Conservation (phyloP, 2,329 filamentous ascomycete species). For the Sordariomycetes sp. region DNA sequence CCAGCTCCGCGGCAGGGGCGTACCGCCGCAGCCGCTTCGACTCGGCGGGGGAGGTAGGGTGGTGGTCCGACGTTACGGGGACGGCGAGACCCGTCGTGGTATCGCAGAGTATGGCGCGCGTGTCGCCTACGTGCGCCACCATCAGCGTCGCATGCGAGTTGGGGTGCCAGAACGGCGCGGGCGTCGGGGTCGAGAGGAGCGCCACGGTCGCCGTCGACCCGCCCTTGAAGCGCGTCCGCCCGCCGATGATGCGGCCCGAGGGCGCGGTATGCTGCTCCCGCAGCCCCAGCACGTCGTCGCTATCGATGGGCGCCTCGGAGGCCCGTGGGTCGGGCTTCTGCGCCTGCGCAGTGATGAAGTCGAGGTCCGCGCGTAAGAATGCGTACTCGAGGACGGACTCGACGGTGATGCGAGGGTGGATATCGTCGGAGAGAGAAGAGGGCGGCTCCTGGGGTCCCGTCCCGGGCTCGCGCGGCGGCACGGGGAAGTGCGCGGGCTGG, state of each 20-base stretch:
- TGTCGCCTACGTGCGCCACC: slow-evolving; percentile 88
- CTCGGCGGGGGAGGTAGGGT: slow-evolving; percentile 78
- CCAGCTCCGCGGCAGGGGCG: slow-evolving; percentile 60
- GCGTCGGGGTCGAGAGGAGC: slow-evolving; percentile 82
- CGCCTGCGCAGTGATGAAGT: slow-evolving; percentile 85
- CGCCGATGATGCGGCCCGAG: slow-evolving; percentile 54
- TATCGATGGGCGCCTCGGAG: slow-evolving; percentile 68
- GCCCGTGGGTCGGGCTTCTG: slow-evolving; percentile 60
- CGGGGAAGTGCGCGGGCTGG: slow-evolving; percentile 48
- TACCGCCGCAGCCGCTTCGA: slow-evolving; percentile 73
- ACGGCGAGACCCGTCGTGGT: slow-evolving; percentile 69
- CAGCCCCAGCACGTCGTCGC: slow-evolving; percentile 65
- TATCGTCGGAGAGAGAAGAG: neutral
- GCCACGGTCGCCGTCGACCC: slow-evolving; percentile 86
- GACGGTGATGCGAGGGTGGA: slow-evolving; percentile 39
- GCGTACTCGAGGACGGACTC: slow-evolving; percentile 80
- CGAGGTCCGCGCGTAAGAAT: slow-evolving; percentile 85
- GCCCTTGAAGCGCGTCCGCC: slow-evolving; percentile 70
- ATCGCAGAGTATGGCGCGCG: slow-evolving; percentile 77
- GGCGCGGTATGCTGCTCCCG: slow-evolving; percentile 30
- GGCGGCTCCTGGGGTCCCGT: slow-evolving; percentile 2
- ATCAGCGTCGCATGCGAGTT: slow-evolving; percentile 70
- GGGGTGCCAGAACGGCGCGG: slow-evolving; percentile 92
- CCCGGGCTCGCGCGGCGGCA: slow-evolving; percentile 1
- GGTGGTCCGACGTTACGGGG: slow-evolving; percentile 81